A percentile compares a stretch with the other conserved stretches of the same genome.
Evolutionary conservation across 2,329 filamentous ascomycete species (phyloP).

Genomic region (Aspergillus fischeri): DNA sequence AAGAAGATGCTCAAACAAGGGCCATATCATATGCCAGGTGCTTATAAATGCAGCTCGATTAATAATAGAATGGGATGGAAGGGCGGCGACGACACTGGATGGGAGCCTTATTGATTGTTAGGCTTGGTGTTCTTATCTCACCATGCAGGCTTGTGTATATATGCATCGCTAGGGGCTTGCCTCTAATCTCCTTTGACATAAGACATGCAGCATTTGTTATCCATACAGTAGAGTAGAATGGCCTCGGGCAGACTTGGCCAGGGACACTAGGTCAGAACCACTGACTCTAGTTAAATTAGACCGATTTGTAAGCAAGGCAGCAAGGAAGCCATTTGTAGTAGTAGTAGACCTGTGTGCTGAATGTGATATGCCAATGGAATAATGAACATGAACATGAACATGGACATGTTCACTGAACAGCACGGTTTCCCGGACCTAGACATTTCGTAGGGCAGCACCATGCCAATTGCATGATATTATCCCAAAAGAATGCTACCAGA

Average conservation of each 20-base stretch:
- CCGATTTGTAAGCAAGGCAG: neutral
- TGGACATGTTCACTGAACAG: neutral
- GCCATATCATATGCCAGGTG: neutral
- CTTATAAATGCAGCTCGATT: neutral
- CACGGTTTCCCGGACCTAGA: neutral
- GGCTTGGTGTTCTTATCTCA: neutral
- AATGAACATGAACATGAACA: no score
- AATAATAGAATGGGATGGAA: neutral
- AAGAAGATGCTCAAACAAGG: neutral
- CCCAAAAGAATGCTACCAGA: neutral
- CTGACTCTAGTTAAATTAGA: neutral
- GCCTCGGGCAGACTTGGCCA: no score
- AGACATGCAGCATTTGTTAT: neutral
- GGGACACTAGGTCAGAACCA: neutral
- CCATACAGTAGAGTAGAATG: neutral
- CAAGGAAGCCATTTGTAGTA: neutral
- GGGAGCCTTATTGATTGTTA: neutral
- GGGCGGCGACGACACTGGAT: neutral
- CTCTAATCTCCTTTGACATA: neutral
- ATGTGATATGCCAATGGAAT: no score
- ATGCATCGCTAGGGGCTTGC: neutral
- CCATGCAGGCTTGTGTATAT: neutral
- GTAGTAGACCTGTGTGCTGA: no score
- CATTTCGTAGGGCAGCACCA: neutral
- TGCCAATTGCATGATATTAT: neutral